phyloP scores from a whole-genome alignment of 805 yeast genomes.

The Ogataea philodendri region DNA sequence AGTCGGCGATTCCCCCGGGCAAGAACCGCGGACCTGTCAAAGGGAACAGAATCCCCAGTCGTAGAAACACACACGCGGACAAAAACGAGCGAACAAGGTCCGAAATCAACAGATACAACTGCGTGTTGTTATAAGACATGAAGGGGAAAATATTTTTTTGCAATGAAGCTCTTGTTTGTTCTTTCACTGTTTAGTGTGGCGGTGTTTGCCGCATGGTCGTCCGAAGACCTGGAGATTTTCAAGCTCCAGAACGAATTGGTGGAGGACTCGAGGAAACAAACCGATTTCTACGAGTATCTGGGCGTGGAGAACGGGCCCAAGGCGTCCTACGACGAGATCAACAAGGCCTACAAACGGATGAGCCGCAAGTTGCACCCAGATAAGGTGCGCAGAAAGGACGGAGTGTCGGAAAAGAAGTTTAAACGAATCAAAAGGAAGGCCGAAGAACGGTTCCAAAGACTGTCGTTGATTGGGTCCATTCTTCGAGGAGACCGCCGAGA shows the following conservation, averaged over 20 bases:
- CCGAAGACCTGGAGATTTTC: conserved; percentile 81
- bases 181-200: conserved; percentile 7
- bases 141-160: conserved; percentile 2
- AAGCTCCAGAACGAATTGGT: conserved; percentile 63
- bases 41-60: conserved; percentile 55
- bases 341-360: conserved; percentile 64
- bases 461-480: conserved; percentile 74
- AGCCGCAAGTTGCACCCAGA: conserved; percentile 86
- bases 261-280: conserved; percentile 45
- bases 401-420: conserved; percentile 30
- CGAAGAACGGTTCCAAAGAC: conserved; percentile 70
- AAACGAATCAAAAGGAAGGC: conserved; percentile 43
- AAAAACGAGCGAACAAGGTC: conserved; percentile 37
- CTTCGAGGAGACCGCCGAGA: conserved; percentile 61
- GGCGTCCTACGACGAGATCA: conserved; percentile 52
- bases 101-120: conserved; percentile 22
- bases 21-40: conserved; percentile 62
- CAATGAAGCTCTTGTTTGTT: conserved; percentile 16
- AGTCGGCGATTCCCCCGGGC: conserved; percentile 73
- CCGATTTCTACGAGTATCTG: conserved; percentile 69
- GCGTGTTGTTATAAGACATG: conserved; percentile 25
- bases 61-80: conserved; percentile 47
- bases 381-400: conserved; percentile 48
- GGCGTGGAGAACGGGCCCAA: conserved; percentile 42
- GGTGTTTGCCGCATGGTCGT: conserved; percentile 23